Conservation (phyloP, 179 eudicot genomes). For the Patellifolia procumbens region DNA sequence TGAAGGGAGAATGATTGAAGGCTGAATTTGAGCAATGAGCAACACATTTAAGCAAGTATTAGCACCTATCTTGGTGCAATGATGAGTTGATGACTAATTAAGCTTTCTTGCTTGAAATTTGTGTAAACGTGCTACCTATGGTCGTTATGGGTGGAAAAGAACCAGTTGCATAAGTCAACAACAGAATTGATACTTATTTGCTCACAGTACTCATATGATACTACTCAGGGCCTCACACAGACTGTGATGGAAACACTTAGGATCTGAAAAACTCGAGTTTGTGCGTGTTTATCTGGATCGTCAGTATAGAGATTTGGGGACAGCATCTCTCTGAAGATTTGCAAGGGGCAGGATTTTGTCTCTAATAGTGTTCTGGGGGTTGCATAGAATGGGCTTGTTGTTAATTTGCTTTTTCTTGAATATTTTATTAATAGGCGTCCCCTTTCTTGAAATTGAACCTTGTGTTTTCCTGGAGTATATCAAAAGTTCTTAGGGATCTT, state of each 20-base stretch:
- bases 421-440: not conserved
- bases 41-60: not conserved
- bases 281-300: not conserved
- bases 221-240: not conserved
- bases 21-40: not conserved
- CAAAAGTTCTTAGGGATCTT: too few species aligned
- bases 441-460: not conserved
- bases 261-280: not conserved
- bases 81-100: not conserved
- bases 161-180: not conserved
- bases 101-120: not conserved
- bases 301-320: not conserved
- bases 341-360: not conserved
- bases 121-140: not conserved
- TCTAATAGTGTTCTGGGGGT: not conserved
- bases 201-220: not conserved
- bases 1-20: not conserved
- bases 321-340: not conserved
- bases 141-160: too few species aligned
- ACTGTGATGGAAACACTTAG: not conserved
- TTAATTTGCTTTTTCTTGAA: not conserved
- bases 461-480: not conserved
- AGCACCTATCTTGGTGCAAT: not conserved
- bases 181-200: not conserved
- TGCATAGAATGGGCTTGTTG: not conserved